These are phyloP conservation scores for Ophiostoma ulmi DNA, from an alignment of 2,329 filamentous ascomycete genomes.

Conservation along the genomic window DNA sequence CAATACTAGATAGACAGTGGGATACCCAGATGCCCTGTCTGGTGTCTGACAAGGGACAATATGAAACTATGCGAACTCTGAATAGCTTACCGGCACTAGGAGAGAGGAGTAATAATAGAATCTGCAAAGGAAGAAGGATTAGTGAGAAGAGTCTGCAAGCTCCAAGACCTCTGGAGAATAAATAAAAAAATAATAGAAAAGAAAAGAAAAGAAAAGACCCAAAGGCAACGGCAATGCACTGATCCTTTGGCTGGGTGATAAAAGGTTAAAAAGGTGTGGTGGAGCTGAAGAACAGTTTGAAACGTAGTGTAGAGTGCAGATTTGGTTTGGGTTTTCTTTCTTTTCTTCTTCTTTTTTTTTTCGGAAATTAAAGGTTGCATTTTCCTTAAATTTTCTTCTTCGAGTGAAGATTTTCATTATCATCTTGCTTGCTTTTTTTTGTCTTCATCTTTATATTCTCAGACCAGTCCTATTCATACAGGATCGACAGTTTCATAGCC, in stretches of 20 bases:
- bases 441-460: neutral
- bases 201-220: too few species aligned
- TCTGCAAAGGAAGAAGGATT: neutral
- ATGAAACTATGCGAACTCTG: conserved; percentile 6
- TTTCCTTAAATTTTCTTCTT: neutral
- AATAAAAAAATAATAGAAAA: too few species aligned
- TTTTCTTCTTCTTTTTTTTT: neutral
- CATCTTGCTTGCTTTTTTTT: neutral
- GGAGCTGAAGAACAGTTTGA: neutral
- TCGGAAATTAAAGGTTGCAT: neutral
- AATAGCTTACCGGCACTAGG: neutral
- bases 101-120: neutral
- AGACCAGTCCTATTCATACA: neutral
- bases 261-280: neutral
- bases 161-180: neutral
- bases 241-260: neutral
- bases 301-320: neutral
- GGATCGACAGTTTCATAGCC: conserved; percentile 7
- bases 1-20: neutral
- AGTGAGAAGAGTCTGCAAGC: neutral
- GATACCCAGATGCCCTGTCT: neutral
- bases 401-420: neutral
- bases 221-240: neutral
- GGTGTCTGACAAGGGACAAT: neutral
- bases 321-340: neutral